Conservation (phyloP, 306 rosid species). For the Sicyos edulis region DNA sequence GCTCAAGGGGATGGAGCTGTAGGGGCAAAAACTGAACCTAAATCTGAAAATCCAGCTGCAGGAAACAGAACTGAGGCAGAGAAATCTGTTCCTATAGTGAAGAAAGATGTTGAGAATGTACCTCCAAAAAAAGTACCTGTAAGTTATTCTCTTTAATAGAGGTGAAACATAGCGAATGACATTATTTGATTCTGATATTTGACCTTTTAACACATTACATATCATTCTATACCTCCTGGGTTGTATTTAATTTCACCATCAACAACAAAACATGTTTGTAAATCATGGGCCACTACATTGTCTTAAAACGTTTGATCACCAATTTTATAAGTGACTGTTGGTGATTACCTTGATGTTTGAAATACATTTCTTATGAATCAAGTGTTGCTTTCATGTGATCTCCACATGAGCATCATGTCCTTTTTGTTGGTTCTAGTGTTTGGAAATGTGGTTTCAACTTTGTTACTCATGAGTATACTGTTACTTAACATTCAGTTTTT, state of each 20-base stretch:
- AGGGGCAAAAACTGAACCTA: constrained; percentile 45
- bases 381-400: background rate
- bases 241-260: background rate
- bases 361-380: background rate
- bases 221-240: constrained; percentile 1
- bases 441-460: constrained; percentile 1
- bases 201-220: background rate
- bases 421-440: background rate
- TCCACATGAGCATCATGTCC: background rate
- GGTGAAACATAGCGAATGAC: background rate
- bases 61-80: constrained; percentile 60
- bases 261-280: background rate
- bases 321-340: background rate
- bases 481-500: background rate
- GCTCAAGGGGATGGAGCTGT: constrained; percentile 41
- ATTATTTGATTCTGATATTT: background rate
- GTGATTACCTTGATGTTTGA: background rate
- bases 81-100: constrained; percentile 47
- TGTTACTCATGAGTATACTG: too few relatives aligned
- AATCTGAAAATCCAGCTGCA: constrained; percentile 42
- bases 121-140: constrained; percentile 51
- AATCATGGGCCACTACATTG: background rate
- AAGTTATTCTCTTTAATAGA: constrained; percentile 25
- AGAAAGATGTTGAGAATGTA: constrained; percentile 63
- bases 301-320: background rate